Evolutionary conservation across 257 asterid genomes (phyloP), one percentile per base, ranked within the genome.

Genomic region (Phtheirospermum japonicum): DNA sequence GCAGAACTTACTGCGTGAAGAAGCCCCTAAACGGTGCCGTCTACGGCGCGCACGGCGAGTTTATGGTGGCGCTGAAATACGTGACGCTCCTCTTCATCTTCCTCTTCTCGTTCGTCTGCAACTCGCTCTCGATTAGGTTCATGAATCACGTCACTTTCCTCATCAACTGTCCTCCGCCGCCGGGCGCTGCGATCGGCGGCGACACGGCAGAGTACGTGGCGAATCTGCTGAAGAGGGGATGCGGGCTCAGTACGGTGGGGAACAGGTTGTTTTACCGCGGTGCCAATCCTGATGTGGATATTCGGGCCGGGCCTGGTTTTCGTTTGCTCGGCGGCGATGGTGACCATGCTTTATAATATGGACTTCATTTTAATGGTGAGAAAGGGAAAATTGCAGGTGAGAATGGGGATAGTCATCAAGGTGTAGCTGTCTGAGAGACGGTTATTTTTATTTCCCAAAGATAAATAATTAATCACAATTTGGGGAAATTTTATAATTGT

Each of bases 1-100:
- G 98, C 82, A 88, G 96, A 75, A 88, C 90, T 0, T 91, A 91
- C 76, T 88, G 88, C 76, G 69, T 91, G 33, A 91, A 91, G 68
- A 84, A 91, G 45, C 98, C 98, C 12, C 52, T 91, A 7, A 82
- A 81, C 70, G 96, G 88, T 72, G 46, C 77, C 43, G 76, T 88
- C 0, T 91, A 84, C 43, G 98, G 98, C 3, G 96, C 88, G 0
- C 98, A 91, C 60, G 98, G 98, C 4, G 96, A 91, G 75, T 82
- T 88, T 79, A 88, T 88, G 84, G 63, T 85, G 76, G 91, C 96
- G 4, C 72, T 91, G 2, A 91, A 91, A 55, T 91, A 85, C 74
- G 96, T 86, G 0, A 57, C 88, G 0, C 75, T 91, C 40, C 91
- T 91, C 66, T 73, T 82, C 58, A 37, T 84, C 67, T 76, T 88